These are phyloP conservation scores for Lyophyllum decastes DNA, from an alignment of 768 basidiomycete genomes.

Conservation along the genomic window DNA sequence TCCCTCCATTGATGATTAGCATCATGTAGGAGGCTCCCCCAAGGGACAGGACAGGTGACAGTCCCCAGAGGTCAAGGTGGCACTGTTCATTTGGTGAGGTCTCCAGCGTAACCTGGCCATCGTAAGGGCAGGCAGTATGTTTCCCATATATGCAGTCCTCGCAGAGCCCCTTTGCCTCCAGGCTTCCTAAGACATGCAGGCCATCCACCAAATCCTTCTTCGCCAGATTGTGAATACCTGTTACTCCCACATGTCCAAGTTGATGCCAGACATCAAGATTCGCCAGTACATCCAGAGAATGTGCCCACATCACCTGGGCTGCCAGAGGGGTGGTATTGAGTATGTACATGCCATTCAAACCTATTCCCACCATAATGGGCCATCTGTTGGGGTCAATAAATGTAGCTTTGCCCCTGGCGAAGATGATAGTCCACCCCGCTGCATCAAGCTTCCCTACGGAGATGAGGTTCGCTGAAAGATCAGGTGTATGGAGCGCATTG, in stretches of 20 bases:
- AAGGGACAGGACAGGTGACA: neutral
- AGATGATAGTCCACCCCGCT: slow-evolving; percentile 11
- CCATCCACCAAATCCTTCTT: neutral
- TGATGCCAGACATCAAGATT: too few species aligned
- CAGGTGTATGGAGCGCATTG: slow-evolving; percentile 19
- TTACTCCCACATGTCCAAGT: neutral
- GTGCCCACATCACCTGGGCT: too few species aligned
- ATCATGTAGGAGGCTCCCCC: neutral
- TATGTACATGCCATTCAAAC: too few species aligned
- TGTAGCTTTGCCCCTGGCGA: slow-evolving; percentile 7
- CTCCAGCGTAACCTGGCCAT: neutral
- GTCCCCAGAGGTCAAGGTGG: neutral
- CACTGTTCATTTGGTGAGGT: neutral
- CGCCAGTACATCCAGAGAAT: too few species aligned
- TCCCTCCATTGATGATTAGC: neutral
- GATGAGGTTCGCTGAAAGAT: slow-evolving; percentile 26
- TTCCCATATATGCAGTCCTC: neutral
- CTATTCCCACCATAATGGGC: too few species aligned
- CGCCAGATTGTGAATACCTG: neutral
- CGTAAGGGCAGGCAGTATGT: neutral
- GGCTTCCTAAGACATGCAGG: neutral
- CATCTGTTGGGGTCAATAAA: neutral
- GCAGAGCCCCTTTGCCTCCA: neutral
- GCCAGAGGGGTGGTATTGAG: too few species aligned
- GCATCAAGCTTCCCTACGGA: slow-evolving; percentile 20